Base-by-base conservation (phyloP, 495 filamentous ascomycete genomes). In the Rhypophila decipiens region DNA sequence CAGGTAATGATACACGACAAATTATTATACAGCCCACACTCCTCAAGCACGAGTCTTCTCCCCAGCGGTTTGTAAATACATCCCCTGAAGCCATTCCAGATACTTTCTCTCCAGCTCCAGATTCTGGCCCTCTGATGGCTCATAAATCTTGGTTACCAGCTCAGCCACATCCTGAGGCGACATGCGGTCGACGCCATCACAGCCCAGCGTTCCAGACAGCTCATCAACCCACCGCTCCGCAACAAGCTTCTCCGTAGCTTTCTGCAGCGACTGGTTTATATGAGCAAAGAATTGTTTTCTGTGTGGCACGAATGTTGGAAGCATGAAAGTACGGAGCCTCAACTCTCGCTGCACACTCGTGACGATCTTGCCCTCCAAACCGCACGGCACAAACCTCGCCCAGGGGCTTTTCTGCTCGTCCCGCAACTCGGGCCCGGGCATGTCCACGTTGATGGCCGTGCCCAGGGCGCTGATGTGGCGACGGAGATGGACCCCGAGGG, bases 391-490 rank as follows among this genome's bases (percentile, higher is more conserved):
- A 65, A 98, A 90, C 57, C 88, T 73, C 24, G 50, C 56, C 71
- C 71, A 75, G 9, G 72, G 71, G 31, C 72, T 72, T 3, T 23
- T 17, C 12, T 31, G 34, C 39, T 58, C 56, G 8, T 47, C 27
- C 0, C 10, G 7, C 3, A 41, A 42, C 13, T 44, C 49, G 13
- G 29, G 8, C 3, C 57, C 53, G 7, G 69, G 61, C 52, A 85
- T 88, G 47, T 60, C 58, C 18, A 94, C 73, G 69, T 98, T 98
- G 56, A 98, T 60, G 12, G 84, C 91, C 24, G 95, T 71, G 9
- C 93, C 93, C 65, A 88, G 86, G 58, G 84, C 86, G n/a, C 80
- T 87, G 33, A 98, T 79, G 66, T 93, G 79, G 39, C 91, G 69
- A 11, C 88, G 69, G 47, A 96, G 69, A 74, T 96, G 90, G 21